Base-by-base conservation (phyloP, 495 filamentous ascomycete species). In the Amniculicola lignicola region DNA sequence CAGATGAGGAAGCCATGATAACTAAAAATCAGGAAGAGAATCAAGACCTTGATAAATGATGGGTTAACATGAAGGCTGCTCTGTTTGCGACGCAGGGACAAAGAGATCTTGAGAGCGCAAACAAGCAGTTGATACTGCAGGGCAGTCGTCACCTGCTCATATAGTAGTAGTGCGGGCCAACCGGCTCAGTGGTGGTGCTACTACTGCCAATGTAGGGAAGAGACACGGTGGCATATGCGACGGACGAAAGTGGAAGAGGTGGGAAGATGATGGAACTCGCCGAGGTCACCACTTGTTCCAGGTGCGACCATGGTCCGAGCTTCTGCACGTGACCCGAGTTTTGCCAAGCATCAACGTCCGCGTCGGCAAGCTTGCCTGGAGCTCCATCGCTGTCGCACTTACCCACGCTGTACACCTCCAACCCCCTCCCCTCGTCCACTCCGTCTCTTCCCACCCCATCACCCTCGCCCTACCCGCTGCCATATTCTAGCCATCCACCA, bases 401-500 rank as follows among this genome's bases (percentile, higher is more conserved):
- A 27, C 18, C 18, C 27, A 21, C 24, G n/a, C 9, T 21, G 9
- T 39, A 23, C 24, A 50, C 51, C 51, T 35, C 33, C 22, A 41
- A 42, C 21, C 38, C 12, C 15, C 18, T 43, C 40, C 16, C 21
- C 12, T 24, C 19, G 21, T 41, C 41, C 16, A 19, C 35, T 11
- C 12, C 16, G 28, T 14, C 18, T 14, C n/a, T 22, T 33, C 16
- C 1, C n/a, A 41, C 1, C 37, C 16, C 46, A 43, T 56, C 40
- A 16, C 39, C 29, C 12, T 37, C 46, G 1, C 12, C 28, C n/a
- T 33, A 12, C 3, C 31, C 29, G 15, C 44, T n/a, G 39, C 38
- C 16, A n/a, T 3, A 33, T 50, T 3, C n/a, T 40, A 40, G 9
- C 19, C 6, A 35, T 21, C 45, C 63, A 75, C 59, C 68, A 99